phyloP scores from a whole-genome alignment of 202 grass and related monocot species.

The Carex arenaria region DNA sequence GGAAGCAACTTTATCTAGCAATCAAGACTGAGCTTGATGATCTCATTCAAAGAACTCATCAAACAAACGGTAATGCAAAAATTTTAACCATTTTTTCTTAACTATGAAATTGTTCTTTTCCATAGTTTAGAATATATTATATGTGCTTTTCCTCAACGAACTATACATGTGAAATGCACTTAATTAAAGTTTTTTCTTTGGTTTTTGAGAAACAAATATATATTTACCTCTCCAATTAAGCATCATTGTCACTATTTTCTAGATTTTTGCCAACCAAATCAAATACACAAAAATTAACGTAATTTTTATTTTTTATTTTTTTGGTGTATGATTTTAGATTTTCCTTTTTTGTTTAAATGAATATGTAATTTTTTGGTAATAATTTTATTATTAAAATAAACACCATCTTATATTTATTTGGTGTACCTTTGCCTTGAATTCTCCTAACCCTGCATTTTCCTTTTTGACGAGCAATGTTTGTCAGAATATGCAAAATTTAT shows the following conservation, averaged over 20 bases:
- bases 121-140: background rate
- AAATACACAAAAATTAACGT: background rate
- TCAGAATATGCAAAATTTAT: conserved; percentile 2
- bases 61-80: conserved; percentile 16
- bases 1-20: conserved; percentile 50
- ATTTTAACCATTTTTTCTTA: background rate
- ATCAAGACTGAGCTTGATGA: conserved; percentile 60
- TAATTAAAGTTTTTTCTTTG: background rate
- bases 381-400: background rate
- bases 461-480: background rate
- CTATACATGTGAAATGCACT: background rate
- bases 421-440: background rate
- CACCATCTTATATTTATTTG: background rate
- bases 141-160: background rate
- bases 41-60: conserved; percentile 43
- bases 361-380: background rate
- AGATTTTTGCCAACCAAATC: background rate
- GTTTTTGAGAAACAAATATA: background rate
- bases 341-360: background rate
- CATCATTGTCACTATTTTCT: background rate
- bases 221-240: background rate
- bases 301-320: background rate
- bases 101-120: background rate
- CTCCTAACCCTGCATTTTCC: background rate
- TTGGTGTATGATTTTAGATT: background rate